phyloP scores from a whole-genome alignment of 2,329 filamentous ascomycete species.

The Penicillium sp. region DNA sequence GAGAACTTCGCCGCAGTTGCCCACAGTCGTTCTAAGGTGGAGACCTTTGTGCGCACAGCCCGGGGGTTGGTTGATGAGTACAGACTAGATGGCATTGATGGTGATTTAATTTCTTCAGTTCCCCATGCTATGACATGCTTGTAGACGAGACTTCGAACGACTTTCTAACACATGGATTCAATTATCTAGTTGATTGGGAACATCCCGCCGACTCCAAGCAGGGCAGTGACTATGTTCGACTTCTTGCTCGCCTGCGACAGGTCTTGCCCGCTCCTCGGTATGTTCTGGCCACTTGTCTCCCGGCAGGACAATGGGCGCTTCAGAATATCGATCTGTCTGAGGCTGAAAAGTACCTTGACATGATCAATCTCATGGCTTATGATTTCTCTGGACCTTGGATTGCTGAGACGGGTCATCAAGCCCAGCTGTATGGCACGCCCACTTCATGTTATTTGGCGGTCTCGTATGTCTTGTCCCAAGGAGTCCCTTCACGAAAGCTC shows the following conservation, averaged over 20 bases:
- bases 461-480: conserved; percentile 62
- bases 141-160: neutral
- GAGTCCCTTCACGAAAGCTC: conserved; percentile 69
- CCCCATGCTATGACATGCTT: neutral
- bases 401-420: conserved; percentile 67
- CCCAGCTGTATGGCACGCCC: conserved; percentile 65
- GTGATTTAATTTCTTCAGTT: conserved; percentile 47
- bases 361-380: conserved; percentile 77
- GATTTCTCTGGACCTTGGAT: conserved; percentile 76
- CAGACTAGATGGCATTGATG: conserved; percentile 72
- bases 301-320: conserved; percentile 65
- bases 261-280: conserved; percentile 68
- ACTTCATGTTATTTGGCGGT: conserved; percentile 66
- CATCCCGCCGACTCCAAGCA: conserved; percentile 67
- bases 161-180: neutral
- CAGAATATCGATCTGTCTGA: conserved; percentile 66
- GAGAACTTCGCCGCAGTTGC: conserved; percentile 69
- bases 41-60: conserved; percentile 70
- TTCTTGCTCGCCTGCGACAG: conserved; percentile 66
- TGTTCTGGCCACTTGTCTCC: conserved; percentile 69
- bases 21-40: conserved; percentile 57
- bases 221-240: conserved; percentile 67
- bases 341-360: conserved; percentile 67
- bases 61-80: conserved; percentile 67
- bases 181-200: conserved; percentile 71